Evolutionary conservation across 495 filamentous ascomycete species (phyloP), one percentile per base, ranked within the genome.

Genomic region (Neurospora sp.): DNA sequence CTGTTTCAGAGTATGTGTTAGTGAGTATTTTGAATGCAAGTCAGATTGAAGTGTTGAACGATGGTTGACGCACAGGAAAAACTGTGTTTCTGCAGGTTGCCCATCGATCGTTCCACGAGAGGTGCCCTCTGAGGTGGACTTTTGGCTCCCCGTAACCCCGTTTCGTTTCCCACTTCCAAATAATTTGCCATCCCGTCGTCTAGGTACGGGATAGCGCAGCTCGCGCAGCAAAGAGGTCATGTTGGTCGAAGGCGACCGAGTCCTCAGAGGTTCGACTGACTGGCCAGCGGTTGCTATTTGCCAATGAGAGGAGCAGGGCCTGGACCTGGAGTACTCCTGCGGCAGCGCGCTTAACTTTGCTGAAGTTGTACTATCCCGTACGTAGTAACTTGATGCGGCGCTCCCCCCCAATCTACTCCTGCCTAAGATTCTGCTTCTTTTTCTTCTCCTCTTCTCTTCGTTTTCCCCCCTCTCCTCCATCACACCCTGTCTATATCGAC

Each of bases 261-360:
- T 61, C 27, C 12, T 27, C 27, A 61, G 53, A 61, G 53, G 27
- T 61, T 61, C 27, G 53, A 61, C 22, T 61, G 53, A 61, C 53
- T 61, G 53, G 22, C 53, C 53, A 61, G 53, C 53, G 53, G 53
- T 35, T 61, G 53, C 12, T 35, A 35, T 61, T 61, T 61, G 53
- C 53, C 53, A 61, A 61, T 35, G 53, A 61, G 53, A 61, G 53
- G 53, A 61, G 53, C 53, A 61, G 53, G 20, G 27, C 53, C 53
- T 35, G 14, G 27, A 61, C 27, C 27, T 61, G 53, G 53, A 61
- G 53, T 35, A 61, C 31, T 46, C 20, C 39, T 31, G 39, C 69
- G 27, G 39, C 69, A 70, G 69, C 69, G 69, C 69, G 69, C 69
- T 70, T 70, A 70, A 41, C 18, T 70, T 59, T 61, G 53, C 27